Evolutionary conservation across 1,284 basidiomycete species (phyloP).

Genomic region (Irpex sp.): DNA sequence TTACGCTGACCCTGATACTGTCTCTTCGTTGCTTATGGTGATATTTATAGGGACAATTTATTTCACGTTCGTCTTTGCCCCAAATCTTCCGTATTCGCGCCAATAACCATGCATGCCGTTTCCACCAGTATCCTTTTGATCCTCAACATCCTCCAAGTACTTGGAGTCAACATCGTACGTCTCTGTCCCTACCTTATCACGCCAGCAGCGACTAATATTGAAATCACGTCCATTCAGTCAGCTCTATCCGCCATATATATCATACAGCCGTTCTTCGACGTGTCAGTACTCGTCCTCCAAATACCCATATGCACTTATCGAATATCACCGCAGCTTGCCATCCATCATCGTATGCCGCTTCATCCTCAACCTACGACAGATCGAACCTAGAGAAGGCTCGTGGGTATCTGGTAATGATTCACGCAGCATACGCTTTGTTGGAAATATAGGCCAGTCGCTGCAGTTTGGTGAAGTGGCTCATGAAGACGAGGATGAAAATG

Average conservation of each 20-base stretch:
- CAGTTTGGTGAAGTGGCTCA: background rate
- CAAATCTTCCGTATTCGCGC: background rate
- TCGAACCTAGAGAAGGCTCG: background rate
- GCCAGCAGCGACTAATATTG: background rate
- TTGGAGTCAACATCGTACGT: background rate
- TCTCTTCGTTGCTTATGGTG: background rate
- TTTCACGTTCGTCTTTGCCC: background rate
- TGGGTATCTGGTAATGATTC: background rate
- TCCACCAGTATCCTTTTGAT: background rate
- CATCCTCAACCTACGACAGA: background rate
- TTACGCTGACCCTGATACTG: background rate
- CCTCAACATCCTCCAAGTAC: background rate
- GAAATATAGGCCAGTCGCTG: background rate
- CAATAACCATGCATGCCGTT: background rate
- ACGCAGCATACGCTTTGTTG: background rate
- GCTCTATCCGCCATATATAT: background rate
- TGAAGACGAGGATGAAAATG: background rate
- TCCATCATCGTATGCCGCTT: background rate
- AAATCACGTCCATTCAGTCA: background rate
- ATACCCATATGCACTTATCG: background rate
- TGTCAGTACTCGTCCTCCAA: background rate
- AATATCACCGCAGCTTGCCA: background rate
- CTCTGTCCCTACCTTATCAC: too few relatives aligned
- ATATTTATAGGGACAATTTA: background rate
- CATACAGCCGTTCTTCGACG: background rate